phyloP scores from a whole-genome alignment of 306 rosid species.

The Sphenostylis stenocarpa region DNA sequence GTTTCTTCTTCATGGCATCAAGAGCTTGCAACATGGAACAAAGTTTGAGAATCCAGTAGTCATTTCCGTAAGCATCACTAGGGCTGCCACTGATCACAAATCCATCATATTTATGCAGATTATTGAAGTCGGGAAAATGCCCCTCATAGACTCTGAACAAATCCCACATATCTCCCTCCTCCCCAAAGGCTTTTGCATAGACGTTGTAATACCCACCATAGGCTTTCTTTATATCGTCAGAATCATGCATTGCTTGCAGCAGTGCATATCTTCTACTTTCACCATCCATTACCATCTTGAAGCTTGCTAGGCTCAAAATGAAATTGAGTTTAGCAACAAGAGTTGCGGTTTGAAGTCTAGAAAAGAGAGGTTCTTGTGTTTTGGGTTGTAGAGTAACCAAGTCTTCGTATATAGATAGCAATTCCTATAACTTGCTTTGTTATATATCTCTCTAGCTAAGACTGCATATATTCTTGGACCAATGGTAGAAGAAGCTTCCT shows the following conservation, averaged over 20 bases:
- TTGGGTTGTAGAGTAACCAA: too few relatives aligned
- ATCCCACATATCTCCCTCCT: conserved; percentile 69
- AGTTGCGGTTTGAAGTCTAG: background rate
- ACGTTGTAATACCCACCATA: conserved; percentile 67
- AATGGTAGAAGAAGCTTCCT: too few relatives aligned
- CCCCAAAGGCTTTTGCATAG: conserved; percentile 56
- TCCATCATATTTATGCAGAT: conserved; percentile 56
- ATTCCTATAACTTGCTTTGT: too few relatives aligned
- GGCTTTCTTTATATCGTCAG: conserved; percentile 55
- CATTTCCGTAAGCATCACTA: conserved; percentile 61
- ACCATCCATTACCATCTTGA: background rate
- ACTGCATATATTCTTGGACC: too few relatives aligned
- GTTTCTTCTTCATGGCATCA: conserved; percentile 62
- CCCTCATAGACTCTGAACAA: conserved; percentile 59
- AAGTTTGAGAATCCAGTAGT: conserved; percentile 59
- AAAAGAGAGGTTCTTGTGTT: background rate
- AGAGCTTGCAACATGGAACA: conserved; percentile 57
- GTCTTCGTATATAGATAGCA: background rate
- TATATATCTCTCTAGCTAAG: too few relatives aligned
- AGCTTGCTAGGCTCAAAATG: background rate
- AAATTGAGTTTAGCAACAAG: background rate
- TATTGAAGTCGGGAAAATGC: conserved; percentile 50
- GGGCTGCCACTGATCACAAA: conserved; percentile 67
- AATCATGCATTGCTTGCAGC: conserved; percentile 59
- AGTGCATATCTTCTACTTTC: conserved; percentile 46